phyloP scores from a whole-genome alignment of 441 rosid genomes.

The Jatropha multifida region DNA sequence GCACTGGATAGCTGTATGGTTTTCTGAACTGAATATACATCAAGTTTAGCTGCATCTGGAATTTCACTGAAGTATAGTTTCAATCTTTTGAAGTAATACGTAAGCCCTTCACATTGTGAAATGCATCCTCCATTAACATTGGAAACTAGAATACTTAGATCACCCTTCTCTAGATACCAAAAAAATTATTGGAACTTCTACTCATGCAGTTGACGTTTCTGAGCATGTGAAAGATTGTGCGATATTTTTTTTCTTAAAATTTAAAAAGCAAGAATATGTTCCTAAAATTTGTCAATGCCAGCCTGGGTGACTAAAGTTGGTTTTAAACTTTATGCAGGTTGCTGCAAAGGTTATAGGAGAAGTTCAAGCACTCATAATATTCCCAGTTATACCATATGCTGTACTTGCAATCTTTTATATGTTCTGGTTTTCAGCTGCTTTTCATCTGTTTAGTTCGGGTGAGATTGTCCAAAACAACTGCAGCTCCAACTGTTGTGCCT shows the following conservation, averaged over 20 bases:
- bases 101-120: background rate
- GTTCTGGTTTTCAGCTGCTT: constrained; percentile 94
- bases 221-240: background rate
- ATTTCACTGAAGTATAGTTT: background rate
- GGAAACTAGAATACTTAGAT: background rate
- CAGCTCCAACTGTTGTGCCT: constrained; percentile 84
- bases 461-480: constrained; percentile 77
- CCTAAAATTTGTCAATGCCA: background rate
- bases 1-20: background rate
- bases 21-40: background rate
- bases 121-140: background rate
- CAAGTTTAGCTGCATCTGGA: background rate
- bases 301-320: background rate
- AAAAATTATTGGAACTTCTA: background rate
- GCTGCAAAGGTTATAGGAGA: constrained; percentile 98
- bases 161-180: background rate
- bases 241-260: background rate
- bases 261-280: background rate
- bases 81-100: background rate
- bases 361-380: constrained; percentile 91
- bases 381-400: constrained; percentile 74
- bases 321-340: constrained; percentile 55
- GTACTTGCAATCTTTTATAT: constrained; percentile 86
- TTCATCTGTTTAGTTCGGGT: constrained; percentile 92
- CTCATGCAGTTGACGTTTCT: background rate